These are phyloP conservation scores for Blastomyces emzantsi DNA, from an alignment of 2,329 filamentous ascomycete genomes.

Conservation along the genomic window DNA sequence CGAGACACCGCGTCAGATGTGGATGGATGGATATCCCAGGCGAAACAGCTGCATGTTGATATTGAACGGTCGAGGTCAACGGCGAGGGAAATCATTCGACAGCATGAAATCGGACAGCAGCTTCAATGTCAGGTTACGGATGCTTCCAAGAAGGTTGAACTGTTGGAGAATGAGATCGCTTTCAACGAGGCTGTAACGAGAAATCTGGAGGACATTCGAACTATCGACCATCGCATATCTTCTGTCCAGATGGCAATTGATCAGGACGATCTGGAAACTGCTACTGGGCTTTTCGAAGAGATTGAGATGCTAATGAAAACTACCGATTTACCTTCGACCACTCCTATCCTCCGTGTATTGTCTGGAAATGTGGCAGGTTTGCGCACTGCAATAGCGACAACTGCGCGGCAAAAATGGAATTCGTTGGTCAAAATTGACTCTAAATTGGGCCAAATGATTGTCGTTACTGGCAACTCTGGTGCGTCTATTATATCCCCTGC, in stretches of 20 bases:
- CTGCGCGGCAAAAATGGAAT: constrained; percentile 63
- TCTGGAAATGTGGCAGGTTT: constrained; percentile 57
- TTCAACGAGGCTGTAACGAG: constrained; percentile 49
- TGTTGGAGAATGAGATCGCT: constrained; percentile 50
- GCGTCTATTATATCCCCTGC: constrained; percentile 15
- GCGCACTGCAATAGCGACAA: constrained; percentile 55
- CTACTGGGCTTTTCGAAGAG: constrained; percentile 42
- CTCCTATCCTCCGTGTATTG: constrained; percentile 47
- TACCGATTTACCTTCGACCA: constrained; percentile 26
- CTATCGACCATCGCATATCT: constrained; percentile 43
- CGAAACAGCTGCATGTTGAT: constrained; percentile 74
- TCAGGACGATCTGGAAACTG: constrained; percentile 37
- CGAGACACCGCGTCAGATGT: constrained; percentile 69
- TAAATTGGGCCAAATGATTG: constrained; percentile 45
- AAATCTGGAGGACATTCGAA: constrained; percentile 44
- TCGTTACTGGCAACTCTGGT: constrained; percentile 49
- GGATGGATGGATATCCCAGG: constrained; percentile 76
- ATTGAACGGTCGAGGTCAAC: constrained; percentile 71
- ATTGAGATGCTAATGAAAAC: constrained; percentile 27
- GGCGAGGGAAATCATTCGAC: constrained; percentile 69
- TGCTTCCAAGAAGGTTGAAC: constrained; percentile 44
- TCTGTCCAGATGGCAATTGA: constrained; percentile 39
- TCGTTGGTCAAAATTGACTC: constrained; percentile 55
- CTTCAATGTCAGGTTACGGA: constrained; percentile 58
- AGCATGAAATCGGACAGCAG: constrained; percentile 60